A percentile compares a stretch with the other conserved stretches of the same genome.
Conservation (phyloP, 148 eudicot genomes). For the Cornus suecica region DNA sequence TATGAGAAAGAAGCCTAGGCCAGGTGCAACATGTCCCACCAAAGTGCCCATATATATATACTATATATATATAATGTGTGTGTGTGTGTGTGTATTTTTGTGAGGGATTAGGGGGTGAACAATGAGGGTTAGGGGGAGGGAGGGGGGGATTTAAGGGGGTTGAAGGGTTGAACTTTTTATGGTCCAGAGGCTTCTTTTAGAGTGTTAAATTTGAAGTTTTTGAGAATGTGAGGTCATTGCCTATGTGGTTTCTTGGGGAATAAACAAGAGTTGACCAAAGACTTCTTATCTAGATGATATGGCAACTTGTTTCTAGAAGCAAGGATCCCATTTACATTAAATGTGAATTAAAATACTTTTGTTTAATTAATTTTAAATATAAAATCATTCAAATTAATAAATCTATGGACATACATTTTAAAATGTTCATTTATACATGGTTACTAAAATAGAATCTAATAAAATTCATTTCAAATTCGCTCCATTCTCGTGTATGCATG, state of each 20-base stretch:
- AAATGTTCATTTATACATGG: too few species aligned
- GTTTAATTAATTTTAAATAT: too few species aligned
- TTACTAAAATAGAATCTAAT: too few species aligned
- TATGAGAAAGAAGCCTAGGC: conserved; percentile 58
- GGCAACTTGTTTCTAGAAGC: conserved; percentile 7
- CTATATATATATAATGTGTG: too few species aligned
- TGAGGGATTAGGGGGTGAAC: not conserved
- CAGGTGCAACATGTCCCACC: conserved; percentile 75
- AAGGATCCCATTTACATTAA: too few species aligned
- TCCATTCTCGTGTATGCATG: too few species aligned
- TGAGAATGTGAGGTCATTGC: not conserved
- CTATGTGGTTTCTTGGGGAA: not conserved
- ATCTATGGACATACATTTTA: too few species aligned
- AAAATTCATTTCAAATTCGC: too few species aligned
- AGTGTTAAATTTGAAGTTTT: conserved; percentile 7
- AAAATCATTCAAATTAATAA: too few species aligned
- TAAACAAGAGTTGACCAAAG: conserved; percentile 14
- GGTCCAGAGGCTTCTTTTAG: conserved; percentile 20
- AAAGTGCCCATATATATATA: conserved; percentile 52
- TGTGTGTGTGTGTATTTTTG: too few species aligned
- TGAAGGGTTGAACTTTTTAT: not conserved
- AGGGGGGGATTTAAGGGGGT: conserved; percentile 6
- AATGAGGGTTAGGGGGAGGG: not conserved
- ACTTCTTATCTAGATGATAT: not conserved
- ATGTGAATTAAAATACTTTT: too few species aligned